Conservation (phyloP, 148 eudicot species). For the Silene uniflora region DNA sequence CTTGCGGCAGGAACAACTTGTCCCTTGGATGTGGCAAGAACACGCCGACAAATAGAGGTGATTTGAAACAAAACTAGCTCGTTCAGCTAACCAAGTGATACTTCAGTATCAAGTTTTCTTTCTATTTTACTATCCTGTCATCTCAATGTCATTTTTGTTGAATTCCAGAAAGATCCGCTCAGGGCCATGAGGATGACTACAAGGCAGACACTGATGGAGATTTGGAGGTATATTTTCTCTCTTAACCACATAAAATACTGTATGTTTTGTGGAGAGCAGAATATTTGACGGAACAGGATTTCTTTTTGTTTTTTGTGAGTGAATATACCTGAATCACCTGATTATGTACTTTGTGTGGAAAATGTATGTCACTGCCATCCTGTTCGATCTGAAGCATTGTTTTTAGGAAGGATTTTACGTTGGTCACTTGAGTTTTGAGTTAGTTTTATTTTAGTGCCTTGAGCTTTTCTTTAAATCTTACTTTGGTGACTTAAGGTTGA, state of each 20-base stretch:
- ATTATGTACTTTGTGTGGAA: too few species aligned
- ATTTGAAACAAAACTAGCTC: slow-evolving; percentile 7
- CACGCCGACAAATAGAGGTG: slow-evolving; percentile 97
- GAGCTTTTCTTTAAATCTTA: too few species aligned
- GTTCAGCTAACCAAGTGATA: not conserved
- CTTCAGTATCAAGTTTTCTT: slow-evolving; percentile 4
- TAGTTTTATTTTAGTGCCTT: too few species aligned
- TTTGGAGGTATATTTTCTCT: slow-evolving; percentile 64
- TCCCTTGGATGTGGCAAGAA: slow-evolving; percentile 95
- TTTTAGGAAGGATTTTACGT: too few species aligned
- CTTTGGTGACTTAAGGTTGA: too few species aligned
- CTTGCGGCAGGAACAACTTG: slow-evolving; percentile 98
- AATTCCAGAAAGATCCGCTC: slow-evolving; percentile 68
- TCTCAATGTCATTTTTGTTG: slow-evolving; percentile 1
- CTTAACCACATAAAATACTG: not conserved
- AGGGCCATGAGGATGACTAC: slow-evolving; percentile 88
- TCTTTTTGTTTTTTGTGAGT: too few species aligned
- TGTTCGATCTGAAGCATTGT: too few species aligned
- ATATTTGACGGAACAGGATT: too few species aligned
- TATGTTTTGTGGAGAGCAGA: not conserved
- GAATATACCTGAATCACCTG: too few species aligned
- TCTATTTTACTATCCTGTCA: not conserved
- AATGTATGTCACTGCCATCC: too few species aligned
- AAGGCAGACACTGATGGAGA: slow-evolving; percentile 67
- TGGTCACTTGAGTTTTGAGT: too few species aligned